These are phyloP conservation scores for Fragaria iinumae DNA, from an alignment of 306 rosid genomes.

Conservation along the genomic window DNA sequence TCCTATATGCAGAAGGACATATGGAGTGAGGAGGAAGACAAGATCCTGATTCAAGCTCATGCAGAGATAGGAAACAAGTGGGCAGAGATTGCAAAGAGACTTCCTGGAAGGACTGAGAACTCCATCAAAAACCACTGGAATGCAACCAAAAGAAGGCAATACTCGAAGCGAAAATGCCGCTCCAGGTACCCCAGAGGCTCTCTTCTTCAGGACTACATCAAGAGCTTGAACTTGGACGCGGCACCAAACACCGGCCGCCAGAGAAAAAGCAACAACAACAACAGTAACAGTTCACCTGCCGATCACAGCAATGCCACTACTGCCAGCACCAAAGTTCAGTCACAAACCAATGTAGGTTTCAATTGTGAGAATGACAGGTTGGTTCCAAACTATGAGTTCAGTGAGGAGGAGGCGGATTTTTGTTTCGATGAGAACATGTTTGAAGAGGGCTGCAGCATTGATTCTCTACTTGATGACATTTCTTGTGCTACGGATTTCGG, in stretches of 20 bases:
- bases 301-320: conserved; percentile 10
- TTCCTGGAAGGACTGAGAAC: conserved; percentile 91
- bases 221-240: conserved; percentile 67
- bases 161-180: conserved; percentile 78
- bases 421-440: conserved; percentile 60
- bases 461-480: conserved; percentile 61
- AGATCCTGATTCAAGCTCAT: conserved; percentile 68
- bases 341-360: conserved; percentile 15
- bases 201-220: conserved; percentile 79
- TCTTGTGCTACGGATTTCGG: conserved; percentile 35
- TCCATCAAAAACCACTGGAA: conserved; percentile 98
- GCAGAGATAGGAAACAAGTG: conserved; percentile 87
- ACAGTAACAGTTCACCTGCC: conserved; percentile 8
- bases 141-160: conserved; percentile 89
- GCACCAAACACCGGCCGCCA: conserved; percentile 31
- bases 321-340: conserved; percentile 19
- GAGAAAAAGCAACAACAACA: conserved; percentile 25
- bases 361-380: conserved; percentile 28
- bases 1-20: conserved; percentile 63
- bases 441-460: conserved; percentile 54
- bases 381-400: conserved; percentile 47
- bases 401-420: conserved; percentile 54
- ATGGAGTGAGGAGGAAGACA: conserved; percentile 93
- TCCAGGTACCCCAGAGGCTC: conserved; percentile 70
- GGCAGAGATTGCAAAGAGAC: conserved; percentile 92